A percentile compares a stretch with the other conserved stretches of the same genome.
These are phyloP conservation scores for Metschnikowia aberdeeniae DNA, from an alignment of 805 yeast genomes.

Conservation along the genomic window DNA sequence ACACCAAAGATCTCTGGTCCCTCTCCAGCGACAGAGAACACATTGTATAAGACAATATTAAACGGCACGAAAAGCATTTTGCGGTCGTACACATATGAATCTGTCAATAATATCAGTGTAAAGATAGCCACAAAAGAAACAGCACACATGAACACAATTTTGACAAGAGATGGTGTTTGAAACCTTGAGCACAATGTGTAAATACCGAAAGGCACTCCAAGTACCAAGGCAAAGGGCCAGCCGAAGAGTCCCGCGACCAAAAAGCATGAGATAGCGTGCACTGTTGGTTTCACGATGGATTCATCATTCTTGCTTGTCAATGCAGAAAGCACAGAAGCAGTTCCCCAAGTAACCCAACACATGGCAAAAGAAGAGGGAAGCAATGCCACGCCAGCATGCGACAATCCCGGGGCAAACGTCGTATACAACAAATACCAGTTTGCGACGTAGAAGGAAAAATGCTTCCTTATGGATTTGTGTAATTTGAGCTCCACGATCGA, in stretches of 20 bases:
- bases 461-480: conserved; percentile 36
- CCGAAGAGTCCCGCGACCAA: conserved; percentile 76
- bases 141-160: conserved; percentile 9
- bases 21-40: conserved; percentile 57
- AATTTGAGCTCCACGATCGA: conserved; percentile 51
- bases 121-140: conserved; percentile 18
- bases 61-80: conserved; percentile 65
- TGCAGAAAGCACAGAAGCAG: conserved; percentile 32
- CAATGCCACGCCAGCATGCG: conserved; percentile 82
- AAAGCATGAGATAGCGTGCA: conserved; percentile 30
- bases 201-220: conserved; percentile 57
- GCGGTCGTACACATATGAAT: conserved; percentile 55
- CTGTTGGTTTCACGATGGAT: conserved; percentile 9
- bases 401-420: conserved; percentile 72
- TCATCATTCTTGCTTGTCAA: conserved; percentile 8
- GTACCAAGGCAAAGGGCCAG: conserved; percentile 81
- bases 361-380: conserved; percentile 77
- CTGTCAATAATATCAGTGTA: conserved; percentile 39
- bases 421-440: conserved; percentile 62
- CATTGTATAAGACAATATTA: conserved; percentile 82
- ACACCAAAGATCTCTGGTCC: conserved; percentile 92
- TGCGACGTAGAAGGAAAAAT: conserved; percentile 40
- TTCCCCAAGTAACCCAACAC: conserved; percentile 43
- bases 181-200: conserved; percentile 24
- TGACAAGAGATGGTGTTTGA: conserved; percentile 12